Evolutionary conservation across 1,284 basidiomycete species (phyloP).

Genomic region (Gomphus bonarii): DNA sequence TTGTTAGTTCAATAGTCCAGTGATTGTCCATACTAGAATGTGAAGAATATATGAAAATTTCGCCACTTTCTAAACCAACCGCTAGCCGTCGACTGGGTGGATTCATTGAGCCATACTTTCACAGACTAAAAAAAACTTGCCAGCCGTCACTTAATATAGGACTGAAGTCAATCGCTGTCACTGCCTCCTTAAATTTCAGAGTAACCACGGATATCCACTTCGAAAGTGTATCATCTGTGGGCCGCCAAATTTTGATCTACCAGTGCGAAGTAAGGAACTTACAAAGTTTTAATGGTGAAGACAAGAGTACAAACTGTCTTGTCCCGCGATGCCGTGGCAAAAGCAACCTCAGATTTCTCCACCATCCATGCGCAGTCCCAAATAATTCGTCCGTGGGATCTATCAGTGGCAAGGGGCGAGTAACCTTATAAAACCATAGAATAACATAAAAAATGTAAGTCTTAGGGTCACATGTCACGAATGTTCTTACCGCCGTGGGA

Average conservation of each 20-base stretch:
- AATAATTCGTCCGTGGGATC: constrained; percentile 86
- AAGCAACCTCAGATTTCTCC: constrained; percentile 48
- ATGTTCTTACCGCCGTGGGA: neutral
- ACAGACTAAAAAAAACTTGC: constrained; percentile 24
- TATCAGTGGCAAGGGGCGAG: constrained; percentile 55
- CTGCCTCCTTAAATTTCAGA: constrained; percentile 52
- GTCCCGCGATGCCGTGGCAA: constrained; percentile 91
- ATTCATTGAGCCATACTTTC: neutral
- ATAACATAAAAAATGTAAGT: neutral
- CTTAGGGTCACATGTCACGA: neutral
- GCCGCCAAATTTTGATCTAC: constrained; percentile 68
- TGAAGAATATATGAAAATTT: constrained; percentile 46
- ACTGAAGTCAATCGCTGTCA: constrained; percentile 62
- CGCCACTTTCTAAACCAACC: constrained; percentile 63
- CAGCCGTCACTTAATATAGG: constrained; percentile 26
- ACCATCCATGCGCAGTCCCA: constrained; percentile 88
- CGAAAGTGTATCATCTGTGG: constrained; percentile 11
- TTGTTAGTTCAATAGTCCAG: constrained; percentile 40
- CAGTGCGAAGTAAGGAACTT: neutral
- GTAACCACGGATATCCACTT: constrained; percentile 45
- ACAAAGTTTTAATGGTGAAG: neutral
- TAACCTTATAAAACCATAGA: constrained; percentile 35
- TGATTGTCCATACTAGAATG: constrained; percentile 20
- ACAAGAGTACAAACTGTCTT: constrained; percentile 58
- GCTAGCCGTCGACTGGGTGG: constrained; percentile 48